Evolutionary conservation across 2,329 filamentous ascomycete genomes (phyloP), one percentile per base, ranked within the genome.

Genomic region (Coniochaeta sp.): DNA sequence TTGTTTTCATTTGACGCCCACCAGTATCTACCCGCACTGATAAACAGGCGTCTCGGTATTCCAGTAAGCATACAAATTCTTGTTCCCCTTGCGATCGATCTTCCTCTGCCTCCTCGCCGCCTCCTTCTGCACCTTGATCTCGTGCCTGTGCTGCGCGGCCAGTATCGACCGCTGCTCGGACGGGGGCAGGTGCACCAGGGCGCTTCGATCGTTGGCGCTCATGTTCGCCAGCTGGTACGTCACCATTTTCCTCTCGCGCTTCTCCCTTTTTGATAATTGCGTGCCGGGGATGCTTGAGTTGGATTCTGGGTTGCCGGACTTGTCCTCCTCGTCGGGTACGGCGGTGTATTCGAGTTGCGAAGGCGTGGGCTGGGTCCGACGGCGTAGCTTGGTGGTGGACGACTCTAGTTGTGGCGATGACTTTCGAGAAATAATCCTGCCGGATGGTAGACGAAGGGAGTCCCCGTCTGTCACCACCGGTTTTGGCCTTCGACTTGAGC

Each of bases 11-110:
- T n/a, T n/a, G n/a, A n/a, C n/a, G n/a, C n/a, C n/a, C n/a, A n/a
- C n/a, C n/a, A 2, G 18, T 20, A 51, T 46, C 56, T 61, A 66
- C 9, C 63, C 64, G 54, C 64, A 65, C 33, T 59, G 58, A 30
- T 66, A 66, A 9, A 66, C 59, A 0, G 64, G 64, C 30, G 63
- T 66, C 27, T 66, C 64, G 1, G 63, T 66, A 20, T 55, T n/a
- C 64, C 64, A 66, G 51, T 66, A 66, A 1, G 63, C 62, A 51
- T 66, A 64, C 54, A 65, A 24, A 47, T 65, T 67, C 58, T 66
- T 67, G 50, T 67, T 67, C 30, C 63, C 64, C 56, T 66, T 65
- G 6, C 61, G 58, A 31, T 67, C 63, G 12, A 66, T 56, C 22
- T 54, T 63, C 14, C 53, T 33, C 52, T 56, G 60, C 51, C 55